These are phyloP conservation scores for Didymella segeticola DNA, from an alignment of 2,329 filamentous ascomycete species.

Conservation along the genomic window DNA sequence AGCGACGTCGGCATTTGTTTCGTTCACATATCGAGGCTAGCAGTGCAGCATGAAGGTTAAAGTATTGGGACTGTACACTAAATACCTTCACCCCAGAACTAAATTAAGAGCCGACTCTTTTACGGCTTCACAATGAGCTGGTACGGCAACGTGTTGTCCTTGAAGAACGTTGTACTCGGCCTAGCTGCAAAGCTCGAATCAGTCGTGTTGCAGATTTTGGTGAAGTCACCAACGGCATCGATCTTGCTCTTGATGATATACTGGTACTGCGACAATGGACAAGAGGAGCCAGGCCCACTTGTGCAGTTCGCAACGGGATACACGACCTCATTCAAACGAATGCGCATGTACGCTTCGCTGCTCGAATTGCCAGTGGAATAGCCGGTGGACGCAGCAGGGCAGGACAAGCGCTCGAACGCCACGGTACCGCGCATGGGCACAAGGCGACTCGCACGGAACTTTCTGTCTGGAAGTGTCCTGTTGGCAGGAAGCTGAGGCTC, in stretches of 20 bases:
- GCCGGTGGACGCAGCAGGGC: conserved; percentile 34
- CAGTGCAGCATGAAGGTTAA: neutral
- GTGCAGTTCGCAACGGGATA: conserved; percentile 65
- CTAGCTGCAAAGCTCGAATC: conserved; percentile 20
- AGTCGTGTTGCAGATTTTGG: conserved; percentile 51
- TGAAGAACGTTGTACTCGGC: conserved; percentile 37
- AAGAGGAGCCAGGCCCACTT: conserved; percentile 57
- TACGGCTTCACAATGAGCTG: conserved; percentile 33
- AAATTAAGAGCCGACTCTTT: neutral
- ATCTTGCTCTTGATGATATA: conserved; percentile 54
- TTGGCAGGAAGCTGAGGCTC: conserved; percentile 59
- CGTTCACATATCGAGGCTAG: no score
- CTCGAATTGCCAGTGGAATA: conserved; percentile 12
- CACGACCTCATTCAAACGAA: conserved; percentile 68
- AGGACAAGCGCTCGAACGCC: conserved; percentile 68
- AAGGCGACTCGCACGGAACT: conserved; percentile 64
- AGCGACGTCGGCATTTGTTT: no score
- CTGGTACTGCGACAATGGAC: conserved; percentile 41
- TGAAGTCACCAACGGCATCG: conserved; percentile 58
- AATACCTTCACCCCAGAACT: no score
- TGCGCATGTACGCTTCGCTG: conserved; percentile 58
- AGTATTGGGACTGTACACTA: neutral
- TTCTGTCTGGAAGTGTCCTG: conserved; percentile 55
- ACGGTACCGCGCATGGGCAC: conserved; percentile 71
- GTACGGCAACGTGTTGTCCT: conserved; percentile 33